Conservation (phyloP, 805 yeast genomes). For the Yamadazyma akitaensis region DNA sequence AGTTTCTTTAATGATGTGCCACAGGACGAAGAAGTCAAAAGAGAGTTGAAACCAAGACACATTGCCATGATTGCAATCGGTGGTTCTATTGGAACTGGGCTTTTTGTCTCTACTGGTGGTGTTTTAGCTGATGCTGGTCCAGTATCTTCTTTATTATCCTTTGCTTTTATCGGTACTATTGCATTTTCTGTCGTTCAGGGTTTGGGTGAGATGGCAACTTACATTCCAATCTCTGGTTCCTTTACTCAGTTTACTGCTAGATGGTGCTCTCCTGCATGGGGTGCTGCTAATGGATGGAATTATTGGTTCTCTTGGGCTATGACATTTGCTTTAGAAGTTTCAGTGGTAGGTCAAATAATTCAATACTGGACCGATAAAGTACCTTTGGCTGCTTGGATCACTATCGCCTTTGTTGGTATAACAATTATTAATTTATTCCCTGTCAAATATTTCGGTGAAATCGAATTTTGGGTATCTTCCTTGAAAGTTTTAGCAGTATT, state of each 20-base stretch:
- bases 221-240: conserved; percentile 65
- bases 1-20: conserved; percentile 3
- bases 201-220: conserved; percentile 80
- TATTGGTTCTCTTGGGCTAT: conserved; percentile 80
- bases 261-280: conserved; percentile 67
- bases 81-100: conserved; percentile 78
- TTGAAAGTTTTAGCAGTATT: conserved; percentile 64
- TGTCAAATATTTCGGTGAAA: conserved; percentile 68
- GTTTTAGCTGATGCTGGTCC: conserved; percentile 64
- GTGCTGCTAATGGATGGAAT: conserved; percentile 69
- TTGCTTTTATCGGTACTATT: conserved; percentile 60
- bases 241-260: conserved; percentile 68
- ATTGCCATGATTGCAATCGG: conserved; percentile 76
- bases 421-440: conserved; percentile 59
- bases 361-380: conserved; percentile 66
- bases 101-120: conserved; percentile 61
- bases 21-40: conserved; percentile 41
- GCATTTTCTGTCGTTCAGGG: conserved; percentile 68
- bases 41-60: conserved; percentile 64
- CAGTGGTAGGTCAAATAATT: conserved; percentile 65
- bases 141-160: conserved; percentile 62
- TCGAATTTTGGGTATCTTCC: conserved; percentile 72
- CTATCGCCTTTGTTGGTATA: conserved; percentile 58
- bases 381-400: conserved; percentile 71
- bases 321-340: conserved; percentile 70